These are phyloP conservation scores for Platismatia glauca DNA, from an alignment of 495 filamentous ascomycete species.

Conservation along the genomic window DNA sequence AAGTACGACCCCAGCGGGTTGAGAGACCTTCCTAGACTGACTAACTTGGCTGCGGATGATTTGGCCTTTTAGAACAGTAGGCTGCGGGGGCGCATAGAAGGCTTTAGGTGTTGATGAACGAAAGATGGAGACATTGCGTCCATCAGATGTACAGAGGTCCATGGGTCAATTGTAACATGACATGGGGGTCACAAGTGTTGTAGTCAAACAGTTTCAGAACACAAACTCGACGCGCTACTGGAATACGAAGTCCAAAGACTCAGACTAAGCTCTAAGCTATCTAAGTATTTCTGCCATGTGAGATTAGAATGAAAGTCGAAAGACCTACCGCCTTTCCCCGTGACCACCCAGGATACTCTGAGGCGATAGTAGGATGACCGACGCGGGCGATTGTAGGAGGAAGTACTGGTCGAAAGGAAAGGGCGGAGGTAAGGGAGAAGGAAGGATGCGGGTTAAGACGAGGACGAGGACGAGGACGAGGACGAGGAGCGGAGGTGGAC, in stretches of 20 bases:
- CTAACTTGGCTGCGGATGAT: background rate
- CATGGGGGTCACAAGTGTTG: background rate
- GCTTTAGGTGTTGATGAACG: background rate
- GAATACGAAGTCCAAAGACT: background rate
- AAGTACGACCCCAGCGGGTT: background rate
- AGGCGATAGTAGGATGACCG: background rate
- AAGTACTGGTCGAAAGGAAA: conserved; percentile 10
- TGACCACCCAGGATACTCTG: background rate
- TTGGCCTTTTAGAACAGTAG: background rate
- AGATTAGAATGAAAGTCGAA: background rate
- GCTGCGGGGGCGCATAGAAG: background rate
- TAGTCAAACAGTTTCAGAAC: no score
- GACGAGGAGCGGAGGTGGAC: conserved; percentile 8
- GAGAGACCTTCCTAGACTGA: no score
- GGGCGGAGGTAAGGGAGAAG: conserved; percentile 8
- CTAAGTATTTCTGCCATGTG: background rate
- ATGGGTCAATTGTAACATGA: background rate
- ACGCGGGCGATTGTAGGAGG: background rate
- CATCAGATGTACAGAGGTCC: background rate
- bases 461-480: background rate
- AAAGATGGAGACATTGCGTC: background rate
- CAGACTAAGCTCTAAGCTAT: background rate
- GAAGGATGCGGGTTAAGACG: background rate
- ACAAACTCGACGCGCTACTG: background rate
- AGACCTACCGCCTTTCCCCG: background rate